These are phyloP conservation scores for Phoma herbarum DNA, from an alignment of 2,329 filamentous ascomycete species.

Conservation along the genomic window DNA sequence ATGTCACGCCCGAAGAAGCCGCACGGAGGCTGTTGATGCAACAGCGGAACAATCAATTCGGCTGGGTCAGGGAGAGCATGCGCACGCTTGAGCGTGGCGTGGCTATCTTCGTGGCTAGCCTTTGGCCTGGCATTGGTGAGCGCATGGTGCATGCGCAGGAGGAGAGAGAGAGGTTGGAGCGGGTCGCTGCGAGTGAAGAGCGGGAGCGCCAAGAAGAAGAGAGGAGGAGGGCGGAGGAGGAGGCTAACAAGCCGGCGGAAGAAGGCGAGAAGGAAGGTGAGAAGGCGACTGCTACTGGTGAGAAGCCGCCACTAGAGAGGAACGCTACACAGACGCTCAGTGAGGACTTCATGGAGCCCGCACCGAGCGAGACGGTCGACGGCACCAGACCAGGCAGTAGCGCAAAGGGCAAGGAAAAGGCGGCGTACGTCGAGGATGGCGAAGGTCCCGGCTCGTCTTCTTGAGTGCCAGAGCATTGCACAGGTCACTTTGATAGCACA, in stretches of 20 bases:
- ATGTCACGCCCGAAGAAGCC: slow-evolving; percentile 53
- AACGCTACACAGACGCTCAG: slow-evolving; percentile 16
- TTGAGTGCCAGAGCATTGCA: not conserved
- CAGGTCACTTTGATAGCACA: not conserved
- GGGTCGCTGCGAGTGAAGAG: slow-evolving; percentile 42
- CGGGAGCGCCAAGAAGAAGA: slow-evolving; percentile 31
- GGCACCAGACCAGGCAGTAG: slow-evolving; percentile 7
- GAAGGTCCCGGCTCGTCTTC: not conserved
- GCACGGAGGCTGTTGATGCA: slow-evolving; percentile 53
- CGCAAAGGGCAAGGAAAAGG: slow-evolving; percentile 34
- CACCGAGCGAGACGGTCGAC: slow-evolving; percentile 20
- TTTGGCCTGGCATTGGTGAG: slow-evolving; percentile 70
- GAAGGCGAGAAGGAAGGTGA: slow-evolving; percentile 18
- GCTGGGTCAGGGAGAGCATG: slow-evolving; percentile 48
- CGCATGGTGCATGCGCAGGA: slow-evolving; percentile 66
- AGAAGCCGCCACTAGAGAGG: slow-evolving; percentile 21
- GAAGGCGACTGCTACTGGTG: slow-evolving; percentile 8
- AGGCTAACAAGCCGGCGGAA: slow-evolving; percentile 3
- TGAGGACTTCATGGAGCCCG: slow-evolving; percentile 11
- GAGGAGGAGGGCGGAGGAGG: slow-evolving; percentile 21
- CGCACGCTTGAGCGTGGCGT: slow-evolving; percentile 63
- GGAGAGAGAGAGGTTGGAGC: slow-evolving; percentile 52
- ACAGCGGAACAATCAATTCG: slow-evolving; percentile 38
- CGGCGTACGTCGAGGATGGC: not conserved
- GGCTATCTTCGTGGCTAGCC: slow-evolving; percentile 69